These are phyloP conservation scores for Medicago truncatula DNA, from an alignment of 306 rosid genomes.

Conservation along the genomic window DNA sequence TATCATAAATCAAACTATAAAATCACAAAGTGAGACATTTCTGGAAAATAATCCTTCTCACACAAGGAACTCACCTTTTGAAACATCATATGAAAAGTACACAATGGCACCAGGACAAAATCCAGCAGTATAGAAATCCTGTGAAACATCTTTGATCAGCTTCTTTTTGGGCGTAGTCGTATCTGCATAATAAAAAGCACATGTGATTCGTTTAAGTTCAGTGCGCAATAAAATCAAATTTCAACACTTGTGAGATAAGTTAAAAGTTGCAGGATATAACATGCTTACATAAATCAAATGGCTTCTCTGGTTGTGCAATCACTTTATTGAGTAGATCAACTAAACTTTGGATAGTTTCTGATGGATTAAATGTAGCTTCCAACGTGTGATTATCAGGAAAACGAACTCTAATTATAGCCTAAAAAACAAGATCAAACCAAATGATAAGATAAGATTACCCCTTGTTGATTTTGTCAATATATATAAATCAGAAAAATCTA, in stretches of 20 bases:
- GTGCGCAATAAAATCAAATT: slow-evolving; percentile 14
- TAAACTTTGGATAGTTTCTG: slow-evolving; percentile 80
- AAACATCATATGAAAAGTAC: slow-evolving; percentile 69
- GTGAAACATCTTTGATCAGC: slow-evolving; percentile 67
- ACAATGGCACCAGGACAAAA: slow-evolving; percentile 93
- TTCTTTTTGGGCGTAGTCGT: slow-evolving; percentile 92
- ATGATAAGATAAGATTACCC: not conserved
- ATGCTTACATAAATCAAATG: slow-evolving; percentile 83
- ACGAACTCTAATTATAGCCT: slow-evolving; percentile 84
- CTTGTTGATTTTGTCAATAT: slow-evolving; percentile 11
- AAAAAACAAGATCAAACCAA: slow-evolving; percentile 46
- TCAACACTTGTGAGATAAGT: not conserved
- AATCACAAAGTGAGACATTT: too few relatives aligned
- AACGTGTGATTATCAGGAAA: slow-evolving; percentile 92
- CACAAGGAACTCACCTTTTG: slow-evolving; percentile 60
- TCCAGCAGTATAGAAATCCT: slow-evolving; percentile 77
- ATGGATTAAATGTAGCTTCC: slow-evolving; percentile 86
- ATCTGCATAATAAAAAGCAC: slow-evolving; percentile 57
- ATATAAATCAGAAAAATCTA: not conserved
- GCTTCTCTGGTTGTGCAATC: slow-evolving; percentile 69
- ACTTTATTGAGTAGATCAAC: slow-evolving; percentile 75
- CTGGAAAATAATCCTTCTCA: too few relatives aligned
- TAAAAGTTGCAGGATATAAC: not conserved
- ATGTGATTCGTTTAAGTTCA: not conserved
- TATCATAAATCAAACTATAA: too few relatives aligned